phyloP scores from a whole-genome alignment of 2,329 filamentous ascomycete genomes.

The Penicillium oxalicum region DNA sequence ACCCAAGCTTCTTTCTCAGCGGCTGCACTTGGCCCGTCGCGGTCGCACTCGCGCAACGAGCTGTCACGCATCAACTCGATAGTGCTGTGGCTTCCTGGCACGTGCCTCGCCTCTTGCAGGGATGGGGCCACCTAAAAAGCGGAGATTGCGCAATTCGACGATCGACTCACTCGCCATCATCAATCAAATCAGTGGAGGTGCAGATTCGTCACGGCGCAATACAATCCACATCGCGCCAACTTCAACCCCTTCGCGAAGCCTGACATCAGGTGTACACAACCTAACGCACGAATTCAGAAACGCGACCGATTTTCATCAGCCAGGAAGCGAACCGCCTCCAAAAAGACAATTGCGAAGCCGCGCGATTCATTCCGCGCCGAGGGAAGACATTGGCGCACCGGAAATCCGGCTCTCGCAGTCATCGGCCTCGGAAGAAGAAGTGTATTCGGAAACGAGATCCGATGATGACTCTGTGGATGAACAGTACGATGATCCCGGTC shows the following conservation, averaged over 20 bases:
- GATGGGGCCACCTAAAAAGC: slow-evolving; percentile 5
- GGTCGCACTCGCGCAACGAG: too few relatives aligned
- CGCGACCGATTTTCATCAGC: not conserved
- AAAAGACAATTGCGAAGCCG: not conserved
- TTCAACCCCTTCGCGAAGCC: slow-evolving; percentile 3
- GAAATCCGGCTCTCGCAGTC: not conserved
- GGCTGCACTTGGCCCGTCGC: not conserved
- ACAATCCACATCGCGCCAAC: not conserved
- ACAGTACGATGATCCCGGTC: not conserved
- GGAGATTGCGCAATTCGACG: slow-evolving; percentile 4
- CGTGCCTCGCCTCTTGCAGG: not conserved
- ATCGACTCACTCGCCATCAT: slow-evolving; percentile 5
- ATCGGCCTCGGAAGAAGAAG: not conserved
- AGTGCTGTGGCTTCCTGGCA: not conserved
- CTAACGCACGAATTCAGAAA: slow-evolving; percentile 3
- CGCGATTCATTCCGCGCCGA: not conserved
- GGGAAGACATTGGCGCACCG: not conserved
- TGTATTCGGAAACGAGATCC: not conserved
- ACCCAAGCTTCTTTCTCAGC: slow-evolving; percentile 2
- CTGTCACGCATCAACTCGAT: too few relatives aligned
- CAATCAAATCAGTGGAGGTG: slow-evolving; percentile 6
- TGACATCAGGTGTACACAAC: slow-evolving; percentile 4
- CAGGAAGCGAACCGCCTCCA: not conserved
- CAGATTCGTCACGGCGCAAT: not conserved
- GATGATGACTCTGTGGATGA: not conserved